Conservation (phyloP, 345 rosid species). For the Boechera divaricarpa region DNA sequence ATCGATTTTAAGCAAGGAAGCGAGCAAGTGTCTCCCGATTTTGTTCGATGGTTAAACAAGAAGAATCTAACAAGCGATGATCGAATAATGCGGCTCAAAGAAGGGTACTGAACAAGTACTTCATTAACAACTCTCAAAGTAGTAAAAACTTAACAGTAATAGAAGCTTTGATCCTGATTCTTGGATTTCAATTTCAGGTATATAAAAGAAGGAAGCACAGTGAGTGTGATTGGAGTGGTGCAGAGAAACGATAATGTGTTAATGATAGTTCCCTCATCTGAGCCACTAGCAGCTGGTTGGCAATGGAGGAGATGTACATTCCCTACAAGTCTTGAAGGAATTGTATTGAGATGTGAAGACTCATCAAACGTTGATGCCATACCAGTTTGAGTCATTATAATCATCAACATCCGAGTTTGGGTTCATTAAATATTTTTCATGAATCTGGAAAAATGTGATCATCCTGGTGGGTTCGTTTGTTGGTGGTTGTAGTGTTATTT, state of each 20-base stretch:
- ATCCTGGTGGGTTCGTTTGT: slow-evolving; percentile 32
- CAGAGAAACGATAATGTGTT: slow-evolving; percentile 95
- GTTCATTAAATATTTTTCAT: slow-evolving; percentile 42
- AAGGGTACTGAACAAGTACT: slow-evolving; percentile 65
- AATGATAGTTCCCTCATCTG: slow-evolving; percentile 91
- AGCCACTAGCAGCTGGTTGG: slow-evolving; percentile 90
- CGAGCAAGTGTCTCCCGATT: slow-evolving; percentile 76
- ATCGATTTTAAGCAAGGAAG: slow-evolving; percentile 71
- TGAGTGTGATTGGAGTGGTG: slow-evolving; percentile 94
- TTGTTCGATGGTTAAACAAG: slow-evolving; percentile 82
- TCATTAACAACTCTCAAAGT: not conserved
- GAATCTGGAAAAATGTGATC: slow-evolving; percentile 32
- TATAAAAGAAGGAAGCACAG: slow-evolving; percentile 99
- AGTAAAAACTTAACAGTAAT: not conserved
- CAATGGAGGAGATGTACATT: slow-evolving; percentile 83
- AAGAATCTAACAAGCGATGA: slow-evolving; percentile 91
- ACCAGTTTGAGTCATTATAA: slow-evolving; percentile 63
- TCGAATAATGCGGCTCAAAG: slow-evolving; percentile 86
- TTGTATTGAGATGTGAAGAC: slow-evolving; percentile 95
- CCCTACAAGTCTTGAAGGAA: slow-evolving; percentile 90
- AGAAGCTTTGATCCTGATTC: slow-evolving; percentile 1
- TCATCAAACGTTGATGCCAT: slow-evolving; percentile 88
- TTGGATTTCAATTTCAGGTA: slow-evolving; percentile 53
- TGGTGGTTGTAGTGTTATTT: slow-evolving; percentile 40
- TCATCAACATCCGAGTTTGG: slow-evolving; percentile 28